phyloP scores from a whole-genome alignment of 1,284 basidiomycete species.

The Ganoderma boninense region DNA sequence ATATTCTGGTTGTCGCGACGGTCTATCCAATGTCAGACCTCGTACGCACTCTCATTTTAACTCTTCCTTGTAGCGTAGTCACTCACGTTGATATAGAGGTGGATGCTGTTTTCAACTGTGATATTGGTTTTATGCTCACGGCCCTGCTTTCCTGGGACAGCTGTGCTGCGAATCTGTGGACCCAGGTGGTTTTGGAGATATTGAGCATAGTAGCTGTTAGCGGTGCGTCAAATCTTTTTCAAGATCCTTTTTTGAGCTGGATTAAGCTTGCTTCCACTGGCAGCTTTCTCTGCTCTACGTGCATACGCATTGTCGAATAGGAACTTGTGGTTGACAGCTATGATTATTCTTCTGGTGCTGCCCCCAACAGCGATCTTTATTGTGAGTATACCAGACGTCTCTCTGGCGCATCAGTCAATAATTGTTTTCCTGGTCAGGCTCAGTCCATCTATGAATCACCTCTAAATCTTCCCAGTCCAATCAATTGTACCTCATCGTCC shows the following conservation, averaged over 20 bases:
- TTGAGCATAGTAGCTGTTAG: not conserved
- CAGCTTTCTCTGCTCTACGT: not conserved
- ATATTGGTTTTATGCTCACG: not conserved
- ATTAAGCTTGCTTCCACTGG: not conserved
- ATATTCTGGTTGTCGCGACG: not conserved
- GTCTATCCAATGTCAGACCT: not conserved
- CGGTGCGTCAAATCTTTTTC: not conserved
- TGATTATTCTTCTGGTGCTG: not conserved
- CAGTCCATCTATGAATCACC: not conserved
- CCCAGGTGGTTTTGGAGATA: not conserved
- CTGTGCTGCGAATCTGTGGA: not conserved
- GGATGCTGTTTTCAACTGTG: not conserved
- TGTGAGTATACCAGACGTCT: not conserved
- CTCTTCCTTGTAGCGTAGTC: not conserved
- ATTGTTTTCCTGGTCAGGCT: not conserved
- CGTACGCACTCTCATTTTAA: not conserved
- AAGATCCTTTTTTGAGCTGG: not conserved
- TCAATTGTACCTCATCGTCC: not conserved
- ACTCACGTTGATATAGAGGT: conserved; percentile 1
- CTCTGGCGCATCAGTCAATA: not conserved
- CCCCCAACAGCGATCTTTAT: not conserved
- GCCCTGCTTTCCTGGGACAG: not conserved
- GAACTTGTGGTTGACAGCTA: not conserved
- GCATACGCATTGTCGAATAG: not conserved
- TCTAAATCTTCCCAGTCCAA: not conserved